phyloP scores from a whole-genome alignment of 768 basidiomycete genomes.

The Tylopilus cervinicoccineus region DNA sequence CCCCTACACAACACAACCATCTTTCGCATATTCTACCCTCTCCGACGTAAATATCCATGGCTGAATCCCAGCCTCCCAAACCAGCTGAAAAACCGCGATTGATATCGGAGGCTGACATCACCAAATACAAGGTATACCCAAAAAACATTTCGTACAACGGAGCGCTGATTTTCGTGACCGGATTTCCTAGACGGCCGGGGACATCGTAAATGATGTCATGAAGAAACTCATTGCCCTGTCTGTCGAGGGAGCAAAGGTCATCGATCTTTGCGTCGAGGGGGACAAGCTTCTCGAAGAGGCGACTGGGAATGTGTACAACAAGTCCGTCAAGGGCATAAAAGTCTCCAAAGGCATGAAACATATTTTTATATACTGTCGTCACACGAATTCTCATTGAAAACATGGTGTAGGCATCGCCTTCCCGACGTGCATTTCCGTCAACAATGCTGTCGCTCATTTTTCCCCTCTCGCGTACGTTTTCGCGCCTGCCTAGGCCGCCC shows the following conservation, averaged over 20 bases:
- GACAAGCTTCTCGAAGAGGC: constrained; percentile 91
- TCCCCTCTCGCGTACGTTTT: constrained; percentile 84
- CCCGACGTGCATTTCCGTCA: constrained; percentile 91
- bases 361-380: background rate
- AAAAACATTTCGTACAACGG: constrained; percentile 12
- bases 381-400: constrained; percentile 5
- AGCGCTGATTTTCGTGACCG: constrained; percentile 6
- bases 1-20: constrained; percentile 5
- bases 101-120: constrained; percentile 69
- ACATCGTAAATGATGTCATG: constrained; percentile 81
- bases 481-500: background rate
- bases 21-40: constrained; percentile 2
- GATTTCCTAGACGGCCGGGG: constrained; percentile 70
- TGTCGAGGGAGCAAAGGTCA: constrained; percentile 78
- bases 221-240: constrained; percentile 77
- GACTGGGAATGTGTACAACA: constrained; percentile 85
- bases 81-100: constrained; percentile 50
- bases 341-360: constrained; percentile 72
- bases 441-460: constrained; percentile 94
- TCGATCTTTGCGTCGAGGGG: constrained; percentile 90
- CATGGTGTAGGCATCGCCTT: constrained; percentile 75
- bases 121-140: constrained; percentile 75
- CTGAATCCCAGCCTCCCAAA: constrained; percentile 49
- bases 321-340: constrained; percentile 83
- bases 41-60: constrained; percentile 39